A percentile compares a stretch with the other conserved stretches of the same genome.
phyloP scores from a whole-genome alignment of 2,329 filamentous ascomycete species.

The Colletotrichum liriopes region DNA sequence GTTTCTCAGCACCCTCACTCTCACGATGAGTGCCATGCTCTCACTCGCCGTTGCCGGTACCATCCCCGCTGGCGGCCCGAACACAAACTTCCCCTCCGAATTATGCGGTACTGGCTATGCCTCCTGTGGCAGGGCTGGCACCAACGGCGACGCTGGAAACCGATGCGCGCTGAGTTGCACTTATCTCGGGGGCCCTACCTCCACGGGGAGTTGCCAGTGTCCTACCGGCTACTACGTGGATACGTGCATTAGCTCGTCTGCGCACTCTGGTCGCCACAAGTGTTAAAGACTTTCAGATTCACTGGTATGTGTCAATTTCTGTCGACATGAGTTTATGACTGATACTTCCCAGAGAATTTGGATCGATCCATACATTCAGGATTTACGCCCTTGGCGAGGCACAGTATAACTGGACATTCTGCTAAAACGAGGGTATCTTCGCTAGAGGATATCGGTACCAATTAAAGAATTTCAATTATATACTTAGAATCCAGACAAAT shows the following conservation, averaged over 20 bases:
- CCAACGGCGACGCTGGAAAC: not conserved
- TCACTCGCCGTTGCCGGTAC: not conserved
- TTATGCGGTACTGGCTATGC: not conserved
- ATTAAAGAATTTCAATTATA: too few relatives aligned
- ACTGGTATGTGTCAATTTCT: not conserved
- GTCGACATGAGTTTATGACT: too few relatives aligned
- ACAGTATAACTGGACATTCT: too few relatives aligned
- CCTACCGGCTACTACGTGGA: conserved; percentile 1
- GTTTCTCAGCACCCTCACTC: not conserved
- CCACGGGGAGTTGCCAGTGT: not conserved
- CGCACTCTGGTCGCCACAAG: not conserved
- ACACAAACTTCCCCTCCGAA: not conserved
- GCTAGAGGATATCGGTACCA: too few relatives aligned
- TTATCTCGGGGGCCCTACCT: not conserved
- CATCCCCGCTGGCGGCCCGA: not conserved
- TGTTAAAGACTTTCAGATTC: not conserved
- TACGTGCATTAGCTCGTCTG: not conserved
- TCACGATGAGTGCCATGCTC: conserved; percentile 1
- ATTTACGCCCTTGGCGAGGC: too few relatives aligned
- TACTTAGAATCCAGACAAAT: too few relatives aligned
- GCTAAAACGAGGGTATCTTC: too few relatives aligned
- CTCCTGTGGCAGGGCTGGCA: not conserved
- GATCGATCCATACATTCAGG: too few relatives aligned
- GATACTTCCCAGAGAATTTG: too few relatives aligned
- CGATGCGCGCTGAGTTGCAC: not conserved